Base-by-base conservation (phyloP, 441 rosid species). In the Bruguiera hainesii region DNA sequence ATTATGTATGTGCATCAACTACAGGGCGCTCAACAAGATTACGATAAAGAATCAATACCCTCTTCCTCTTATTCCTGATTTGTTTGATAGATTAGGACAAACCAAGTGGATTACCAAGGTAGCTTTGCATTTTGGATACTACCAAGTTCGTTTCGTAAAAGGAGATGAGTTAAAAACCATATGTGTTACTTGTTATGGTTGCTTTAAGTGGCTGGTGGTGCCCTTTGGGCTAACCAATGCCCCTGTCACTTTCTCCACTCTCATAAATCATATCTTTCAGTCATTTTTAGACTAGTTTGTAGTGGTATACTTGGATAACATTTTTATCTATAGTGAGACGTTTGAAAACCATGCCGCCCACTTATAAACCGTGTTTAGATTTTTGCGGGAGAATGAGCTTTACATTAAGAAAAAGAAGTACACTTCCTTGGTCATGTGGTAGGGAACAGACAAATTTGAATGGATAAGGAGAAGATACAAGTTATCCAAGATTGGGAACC, bases 391-490 rank as follows among this genome's bases (percentile, higher is more conserved):
- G 0, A 21, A 23, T 16, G 5, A 42, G 4, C 21, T 61, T 0
- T 61, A 23, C 3, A 1, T 61, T 0, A 62, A 46, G 4, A 16
- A 26, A 35, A 37, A 62, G 18, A 62, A 62, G 20, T 62, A 1
- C 18, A 10, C 6, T 42, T 62, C 21, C 26, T 46, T 0, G 1
- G 37, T 0, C 37, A 46, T 46, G 9, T 62, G 2, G 21, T 46
- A 0, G 20, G 23, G 0, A 6, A 33, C 7, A 0, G 37, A 33
- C 9, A 0, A 33, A 1, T 42, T 1, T 0, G 1, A 3, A 42
- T 62, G 37, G 55, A 62, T 1, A 10, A 21, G 0, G 5, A 11
- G 0, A 46, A 46, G 31, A 35, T 46, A 0, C 6, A 7, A 0
- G 35, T 23, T 55, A 62, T 46, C 7, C 0, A 9, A 21, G 56